Evolutionary conservation across 2,329 filamentous ascomycete species (phyloP), one percentile per base, ranked within the genome.

Genomic region (Phyllachora maydis): DNA sequence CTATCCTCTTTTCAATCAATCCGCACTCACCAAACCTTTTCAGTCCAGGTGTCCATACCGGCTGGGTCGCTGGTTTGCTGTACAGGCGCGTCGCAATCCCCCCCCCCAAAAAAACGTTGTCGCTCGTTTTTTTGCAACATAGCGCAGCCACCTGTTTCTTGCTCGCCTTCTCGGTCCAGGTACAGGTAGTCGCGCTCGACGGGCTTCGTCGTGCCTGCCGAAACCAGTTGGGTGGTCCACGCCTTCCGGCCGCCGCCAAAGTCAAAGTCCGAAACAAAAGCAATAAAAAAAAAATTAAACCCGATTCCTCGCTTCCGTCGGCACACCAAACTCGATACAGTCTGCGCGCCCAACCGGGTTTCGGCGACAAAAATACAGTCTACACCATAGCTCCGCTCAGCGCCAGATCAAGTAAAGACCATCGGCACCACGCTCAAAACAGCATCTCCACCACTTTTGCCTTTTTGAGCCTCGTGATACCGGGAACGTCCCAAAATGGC

Each of bases 351-450:
- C 52, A 59, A 59, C 57, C 56, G 56, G 53, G 54, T 55, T 56
- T 57, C 52, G 54, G 55, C 55, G 48, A 61, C 54, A 50, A 48
- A 41, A n/a, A n/a, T n/a, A n/a, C 49, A 48, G 46, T 43, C 41
- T 37, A 41, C 44, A 41, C 50, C 39, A 41, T 37, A 45, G 54
- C 52, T 54, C 53, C 56, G 53, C 53, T 52, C 52, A 51, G 53
- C 53, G 50, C 62, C 61, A 63, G 59, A 67, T 65, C 54, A 53
- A 66, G 62, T 63, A 64, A 65, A 67, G 62, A 56, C 58, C 56
- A 56, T 64, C 59, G 56, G 59, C 60, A 64, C 58, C 56, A 64
- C 58, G 53, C 61, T 63, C 61, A 63, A 66, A 65, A 50, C 51
- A 66, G 61, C 50, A 62, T 62, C 59, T 65, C 59, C 60, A 64